Evolutionary conservation across 2,329 filamentous ascomycete species (phyloP).

Genomic region (Tolypocladium inflatum): DNA sequence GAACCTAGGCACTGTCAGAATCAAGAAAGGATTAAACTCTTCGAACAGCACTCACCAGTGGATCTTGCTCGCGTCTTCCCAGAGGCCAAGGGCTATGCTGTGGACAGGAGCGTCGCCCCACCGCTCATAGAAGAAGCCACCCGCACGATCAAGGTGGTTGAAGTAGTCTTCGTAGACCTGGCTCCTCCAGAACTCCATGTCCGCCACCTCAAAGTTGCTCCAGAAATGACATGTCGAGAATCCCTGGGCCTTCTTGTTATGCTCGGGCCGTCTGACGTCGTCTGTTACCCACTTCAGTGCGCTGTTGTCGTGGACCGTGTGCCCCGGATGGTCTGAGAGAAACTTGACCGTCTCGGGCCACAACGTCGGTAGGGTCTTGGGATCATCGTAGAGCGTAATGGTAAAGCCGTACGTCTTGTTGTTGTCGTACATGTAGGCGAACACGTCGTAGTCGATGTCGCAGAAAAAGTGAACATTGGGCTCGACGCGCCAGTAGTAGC

Average conservation of each 20-base stretch:
- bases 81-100: slow-evolving; percentile 83
- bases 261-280: slow-evolving; percentile 62
- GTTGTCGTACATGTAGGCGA: slow-evolving; percentile 94
- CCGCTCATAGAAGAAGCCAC: slow-evolving; percentile 96
- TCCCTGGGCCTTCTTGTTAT: slow-evolving; percentile 74
- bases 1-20: slow-evolving; percentile 57
- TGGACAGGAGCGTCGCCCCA: slow-evolving; percentile 98
- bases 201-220: slow-evolving; percentile 96
- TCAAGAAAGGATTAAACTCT: neutral
- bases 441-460: slow-evolving; percentile 96
- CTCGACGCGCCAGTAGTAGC: slow-evolving; percentile 98
- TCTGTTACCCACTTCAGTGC: slow-evolving; percentile 85
- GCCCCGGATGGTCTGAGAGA: slow-evolving; percentile 71
- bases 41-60: slow-evolving; percentile 61
- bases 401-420: slow-evolving; percentile 99
- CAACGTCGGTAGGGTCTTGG: slow-evolving; percentile 73
- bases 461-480: slow-evolving; percentile 99
- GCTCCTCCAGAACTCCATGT: slow-evolving; percentile 87
- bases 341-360: slow-evolving; percentile 98
- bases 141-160: slow-evolving; percentile 88
- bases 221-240: slow-evolving; percentile 99
- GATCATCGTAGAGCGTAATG: slow-evolving; percentile 91
- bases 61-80: slow-evolving; percentile 82
- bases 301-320: slow-evolving; percentile 66
- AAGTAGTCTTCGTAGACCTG: slow-evolving; percentile 93